phyloP scores from a whole-genome alignment of 768 basidiomycete genomes.

The Russula griseocarnosa region DNA sequence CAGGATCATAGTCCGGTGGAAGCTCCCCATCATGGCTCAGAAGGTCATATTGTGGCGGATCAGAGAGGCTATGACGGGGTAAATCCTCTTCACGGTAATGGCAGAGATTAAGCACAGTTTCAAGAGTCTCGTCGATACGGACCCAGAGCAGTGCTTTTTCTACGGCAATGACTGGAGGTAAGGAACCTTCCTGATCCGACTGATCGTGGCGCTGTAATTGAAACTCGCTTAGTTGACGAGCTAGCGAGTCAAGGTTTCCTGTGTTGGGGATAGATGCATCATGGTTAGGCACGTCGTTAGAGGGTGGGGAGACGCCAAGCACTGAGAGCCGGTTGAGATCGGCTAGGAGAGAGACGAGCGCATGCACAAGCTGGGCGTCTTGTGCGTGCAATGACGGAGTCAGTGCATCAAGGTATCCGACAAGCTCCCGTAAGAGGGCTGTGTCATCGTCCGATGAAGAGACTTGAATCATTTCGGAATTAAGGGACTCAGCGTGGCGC shows the following conservation, averaged over 20 bases:
- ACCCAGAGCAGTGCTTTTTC: conserved; percentile 28
- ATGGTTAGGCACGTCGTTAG: conserved; percentile 29
- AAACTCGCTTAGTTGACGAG: conserved; percentile 28
- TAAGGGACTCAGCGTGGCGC: conserved; percentile 43
- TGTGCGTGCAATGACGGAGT: conserved; percentile 41
- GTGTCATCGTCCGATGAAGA: conserved; percentile 42
- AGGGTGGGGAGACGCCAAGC: conserved; percentile 27
- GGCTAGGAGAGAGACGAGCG: conserved; percentile 64
- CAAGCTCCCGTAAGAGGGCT: conserved; percentile 58
- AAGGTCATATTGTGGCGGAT: conserved; percentile 28
- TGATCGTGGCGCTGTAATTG: conserved; percentile 22
- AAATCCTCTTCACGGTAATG: conserved; percentile 23
- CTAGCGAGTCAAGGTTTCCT: conserved; percentile 24
- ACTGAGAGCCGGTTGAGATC: conserved; percentile 62
- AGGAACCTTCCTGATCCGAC: conserved; percentile 1
- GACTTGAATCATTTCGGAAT: conserved; percentile 48
- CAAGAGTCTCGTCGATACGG: conserved; percentile 26
- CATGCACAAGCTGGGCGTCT: conserved; percentile 61
- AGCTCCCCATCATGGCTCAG: conserved; percentile 36
- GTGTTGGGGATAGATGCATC: conserved; percentile 32
- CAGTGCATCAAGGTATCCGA: conserved; percentile 48
- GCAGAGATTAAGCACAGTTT: conserved; percentile 27
- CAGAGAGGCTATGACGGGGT: conserved; percentile 6
- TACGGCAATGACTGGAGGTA: conserved; percentile 28
- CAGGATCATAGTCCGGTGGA: conserved; percentile 35